phyloP scores from a whole-genome alignment of 371 early-diverging fungal species.

The Lichtheimia ramosa region DNA sequence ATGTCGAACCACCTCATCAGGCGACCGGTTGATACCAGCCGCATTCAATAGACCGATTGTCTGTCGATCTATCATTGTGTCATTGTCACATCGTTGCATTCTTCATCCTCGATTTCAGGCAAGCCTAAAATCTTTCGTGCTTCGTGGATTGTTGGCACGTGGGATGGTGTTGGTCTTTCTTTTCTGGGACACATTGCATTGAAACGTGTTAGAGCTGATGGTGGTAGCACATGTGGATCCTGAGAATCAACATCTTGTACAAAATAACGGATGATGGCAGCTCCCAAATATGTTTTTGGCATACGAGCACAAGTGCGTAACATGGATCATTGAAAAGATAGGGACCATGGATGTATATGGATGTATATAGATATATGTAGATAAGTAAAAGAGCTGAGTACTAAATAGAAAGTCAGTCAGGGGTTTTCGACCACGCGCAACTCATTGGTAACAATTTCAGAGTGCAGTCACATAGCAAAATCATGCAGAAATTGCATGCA shows the following conservation, averaged over 20 bases:
- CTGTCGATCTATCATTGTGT: background rate
- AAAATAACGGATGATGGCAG: slow-evolving; percentile 1
- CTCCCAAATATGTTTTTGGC: background rate
- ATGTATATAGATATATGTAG: too few species aligned
- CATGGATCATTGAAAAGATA: too few species aligned
- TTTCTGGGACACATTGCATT: background rate
- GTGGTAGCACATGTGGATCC: background rate
- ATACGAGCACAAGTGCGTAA: background rate
- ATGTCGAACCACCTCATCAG: background rate
- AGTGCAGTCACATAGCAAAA: too few species aligned
- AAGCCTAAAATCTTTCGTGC: background rate
- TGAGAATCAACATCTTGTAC: background rate
- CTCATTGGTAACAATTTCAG: too few species aligned
- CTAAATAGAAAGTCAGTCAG: too few species aligned
- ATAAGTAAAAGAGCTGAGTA: too few species aligned
- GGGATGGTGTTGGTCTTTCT: background rate
- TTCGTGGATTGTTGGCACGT: background rate
- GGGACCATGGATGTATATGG: too few species aligned
- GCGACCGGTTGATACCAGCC: slow-evolving; percentile 1
- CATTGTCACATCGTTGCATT: background rate
- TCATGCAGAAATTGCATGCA: too few species aligned
- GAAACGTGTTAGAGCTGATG: background rate
- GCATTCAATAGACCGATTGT: slow-evolving; percentile 8
- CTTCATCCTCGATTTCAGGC: background rate
- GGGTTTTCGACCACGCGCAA: too few species aligned